A percentile compares a stretch with the other conserved stretches of the same genome.
These are phyloP conservation scores for Barbarea vulgaris DNA, from an alignment of 345 rosid species.

Conservation along the genomic window DNA sequence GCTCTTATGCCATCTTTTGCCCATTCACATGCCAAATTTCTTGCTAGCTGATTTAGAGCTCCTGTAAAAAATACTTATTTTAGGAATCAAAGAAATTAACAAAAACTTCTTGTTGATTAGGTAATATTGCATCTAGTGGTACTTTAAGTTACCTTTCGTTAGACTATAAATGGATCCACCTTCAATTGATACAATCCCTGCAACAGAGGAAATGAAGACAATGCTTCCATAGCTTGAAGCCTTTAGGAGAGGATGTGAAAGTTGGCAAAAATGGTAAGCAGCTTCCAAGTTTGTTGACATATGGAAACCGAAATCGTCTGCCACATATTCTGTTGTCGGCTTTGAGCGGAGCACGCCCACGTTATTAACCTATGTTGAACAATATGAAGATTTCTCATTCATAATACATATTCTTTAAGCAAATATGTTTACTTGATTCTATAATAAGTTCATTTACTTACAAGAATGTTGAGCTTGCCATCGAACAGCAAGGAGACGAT, in stretches of 20 bases:
- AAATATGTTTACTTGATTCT: too few relatives aligned
- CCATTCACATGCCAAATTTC: too few relatives aligned
- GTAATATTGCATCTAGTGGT: too few relatives aligned
- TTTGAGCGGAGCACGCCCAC: slow-evolving; percentile 41
- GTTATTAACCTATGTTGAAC: slow-evolving; percentile 50
- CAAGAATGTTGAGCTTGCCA: slow-evolving; percentile 33
- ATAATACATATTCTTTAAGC: too few relatives aligned
- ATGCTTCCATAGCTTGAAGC: slow-evolving; percentile 58
- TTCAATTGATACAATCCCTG: slow-evolving; percentile 29
- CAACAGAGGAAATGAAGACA: slow-evolving; percentile 50
- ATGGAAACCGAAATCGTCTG: slow-evolving; percentile 45
- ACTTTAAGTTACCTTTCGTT: slow-evolving; percentile 13
- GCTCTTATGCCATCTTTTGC: too few relatives aligned
- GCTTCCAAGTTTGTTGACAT: slow-evolving; percentile 55
- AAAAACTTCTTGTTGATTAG: too few relatives aligned
- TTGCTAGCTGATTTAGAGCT: too few relatives aligned
- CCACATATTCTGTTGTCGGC: slow-evolving; percentile 41
- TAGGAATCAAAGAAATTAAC: too few relatives aligned
- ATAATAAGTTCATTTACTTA: not conserved
- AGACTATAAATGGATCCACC: slow-evolving; percentile 45
- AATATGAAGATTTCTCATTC: too few relatives aligned
- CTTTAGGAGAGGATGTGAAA: slow-evolving; percentile 60
- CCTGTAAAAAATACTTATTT: too few relatives aligned
- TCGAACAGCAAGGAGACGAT: slow-evolving; percentile 3
- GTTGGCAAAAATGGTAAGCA: slow-evolving; percentile 52